Evolutionary conservation across 352 stramenopile species (phyloP), one percentile per base, ranked within the genome.

Genomic region (Blastocystis sp.): DNA sequence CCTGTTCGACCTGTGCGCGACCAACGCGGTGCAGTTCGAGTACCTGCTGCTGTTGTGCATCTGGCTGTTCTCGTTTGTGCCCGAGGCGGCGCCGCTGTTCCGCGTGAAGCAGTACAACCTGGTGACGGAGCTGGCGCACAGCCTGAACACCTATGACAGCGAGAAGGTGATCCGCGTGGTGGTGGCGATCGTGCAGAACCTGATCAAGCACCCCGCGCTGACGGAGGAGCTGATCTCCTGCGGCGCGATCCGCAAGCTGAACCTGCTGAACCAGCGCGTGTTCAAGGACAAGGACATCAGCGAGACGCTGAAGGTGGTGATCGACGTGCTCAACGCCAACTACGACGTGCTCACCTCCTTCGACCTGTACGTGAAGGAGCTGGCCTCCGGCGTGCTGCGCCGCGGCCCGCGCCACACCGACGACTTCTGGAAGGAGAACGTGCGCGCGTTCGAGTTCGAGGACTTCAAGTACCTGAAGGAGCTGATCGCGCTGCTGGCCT

Each of bases 401-500:
- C 10, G 3, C 38, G 71, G 71, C 2, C 71, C 71, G 28, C 71
- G 71, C 38, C 71, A 81, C 71, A 64, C 71, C 9, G 71, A 43
- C 9, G 71, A 81, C 24, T 81, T 81, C 71, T 81, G 71, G 71
- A 65, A 81, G 71, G 71, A 81, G 71, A 81, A 81, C 59, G 60
- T 81, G 54, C 71, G 71, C 38, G 17, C 71, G 48, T 81, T 81
- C 59, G 71, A 81, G 71, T 21, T 43, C 19, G 45, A 81, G 14
- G 60, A 81, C 71, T 81, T 81, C 71, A 81, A 65, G 40, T 19
- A 66, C 24, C 34, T 81, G 6, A 81, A 81, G 48, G 17, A 59
- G 48, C 59, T 81, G 71, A 65, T 81, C 19, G 71, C 64, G 60
- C 52, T 57, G 17, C 40, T 81, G 14, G 71, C 21, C 9, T 54